phyloP scores from a whole-genome alignment of 2,329 filamentous ascomycete species.

The Capronia americana region DNA sequence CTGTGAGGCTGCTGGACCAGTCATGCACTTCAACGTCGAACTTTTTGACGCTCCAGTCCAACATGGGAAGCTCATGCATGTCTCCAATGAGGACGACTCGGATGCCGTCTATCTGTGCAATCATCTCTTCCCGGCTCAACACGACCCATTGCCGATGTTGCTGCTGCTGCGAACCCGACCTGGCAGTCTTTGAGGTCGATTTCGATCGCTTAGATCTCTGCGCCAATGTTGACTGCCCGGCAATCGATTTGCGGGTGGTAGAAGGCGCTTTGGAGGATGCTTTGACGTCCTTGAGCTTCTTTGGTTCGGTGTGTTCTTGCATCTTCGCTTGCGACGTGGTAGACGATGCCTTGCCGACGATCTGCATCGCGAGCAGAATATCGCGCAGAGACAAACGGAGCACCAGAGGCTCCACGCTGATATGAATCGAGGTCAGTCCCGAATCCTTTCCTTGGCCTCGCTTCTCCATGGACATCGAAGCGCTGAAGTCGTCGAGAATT shows the following conservation, averaged over 20 bases:
- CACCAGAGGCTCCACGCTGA: constrained; percentile 90
- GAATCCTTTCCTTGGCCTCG: constrained; percentile 65
- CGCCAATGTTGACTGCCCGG: constrained; percentile 51
- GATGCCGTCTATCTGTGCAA: constrained; percentile 84
- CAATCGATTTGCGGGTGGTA: constrained; percentile 57
- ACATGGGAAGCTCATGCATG: constrained; percentile 89
- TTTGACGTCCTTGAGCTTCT: constrained; percentile 56
- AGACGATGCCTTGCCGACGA: constrained; percentile 81
- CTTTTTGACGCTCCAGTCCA: constrained; percentile 91
- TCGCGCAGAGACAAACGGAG: constrained; percentile 89
- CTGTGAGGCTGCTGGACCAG: constrained; percentile 87
- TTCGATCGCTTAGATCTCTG: constrained; percentile 56
- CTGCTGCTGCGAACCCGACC: constrained; percentile 30
- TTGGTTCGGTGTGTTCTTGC: constrained; percentile 60
- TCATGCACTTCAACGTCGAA: constrained; percentile 85
- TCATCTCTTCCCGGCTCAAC: constrained; percentile 77
- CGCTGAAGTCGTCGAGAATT: constrained; percentile 94
- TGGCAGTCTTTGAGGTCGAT: constrained; percentile 51
- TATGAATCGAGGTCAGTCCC: constrained; percentile 75
- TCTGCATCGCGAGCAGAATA: constrained; percentile 91
- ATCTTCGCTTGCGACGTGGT: constrained; percentile 50
- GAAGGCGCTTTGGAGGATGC: constrained; percentile 45
- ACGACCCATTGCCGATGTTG: constrained; percentile 58
- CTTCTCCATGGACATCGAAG: constrained; percentile 86
- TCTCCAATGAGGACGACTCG: constrained; percentile 95